Percentiles rank a stretch among this genome's conserved stretches.
Evolutionary conservation across 495 filamentous ascomycete genomes (phyloP).

Genomic region (Neurospora pannonica): DNA sequence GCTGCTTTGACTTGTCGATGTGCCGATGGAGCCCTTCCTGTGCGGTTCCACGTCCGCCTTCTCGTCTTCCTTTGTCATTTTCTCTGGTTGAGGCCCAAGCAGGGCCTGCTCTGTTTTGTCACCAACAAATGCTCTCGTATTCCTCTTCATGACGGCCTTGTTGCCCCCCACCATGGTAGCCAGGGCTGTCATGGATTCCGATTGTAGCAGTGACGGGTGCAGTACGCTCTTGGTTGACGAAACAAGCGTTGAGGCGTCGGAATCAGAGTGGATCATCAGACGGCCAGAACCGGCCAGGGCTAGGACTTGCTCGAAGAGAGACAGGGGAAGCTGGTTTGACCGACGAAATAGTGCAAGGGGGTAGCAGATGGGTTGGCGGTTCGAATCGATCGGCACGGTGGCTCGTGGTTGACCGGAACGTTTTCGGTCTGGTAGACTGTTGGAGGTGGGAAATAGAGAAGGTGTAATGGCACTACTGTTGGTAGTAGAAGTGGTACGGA

Average conservation of each 20-base stretch:
- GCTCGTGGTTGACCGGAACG: background rate
- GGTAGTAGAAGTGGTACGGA: background rate
- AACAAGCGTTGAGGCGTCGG: background rate
- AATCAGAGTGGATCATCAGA: background rate
- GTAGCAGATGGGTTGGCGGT: background rate
- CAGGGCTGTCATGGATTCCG: background rate
- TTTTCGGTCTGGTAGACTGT: background rate
- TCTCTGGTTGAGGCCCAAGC: background rate
- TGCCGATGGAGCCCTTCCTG: constrained; percentile 7
- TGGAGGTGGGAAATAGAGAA: background rate
- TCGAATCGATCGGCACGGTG: background rate
- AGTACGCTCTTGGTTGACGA: background rate
- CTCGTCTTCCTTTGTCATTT: constrained; percentile 3
- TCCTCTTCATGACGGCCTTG: constrained; percentile 20
- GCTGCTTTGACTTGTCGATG: constrained; percentile 7
- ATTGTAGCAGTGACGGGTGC: background rate
- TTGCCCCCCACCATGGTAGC: constrained; percentile 9
- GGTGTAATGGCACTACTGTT: background rate
- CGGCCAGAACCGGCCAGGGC: background rate
- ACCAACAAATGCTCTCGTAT: constrained; percentile 12
- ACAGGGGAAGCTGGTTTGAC: background rate
- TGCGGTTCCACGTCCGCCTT: background rate
- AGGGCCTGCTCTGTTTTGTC: constrained; percentile 10
- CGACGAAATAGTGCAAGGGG: background rate
- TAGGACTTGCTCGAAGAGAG: background rate